These are phyloP conservation scores for Ilex asprella DNA, from an alignment of 257 asterid genomes.

Conservation along the genomic window DNA sequence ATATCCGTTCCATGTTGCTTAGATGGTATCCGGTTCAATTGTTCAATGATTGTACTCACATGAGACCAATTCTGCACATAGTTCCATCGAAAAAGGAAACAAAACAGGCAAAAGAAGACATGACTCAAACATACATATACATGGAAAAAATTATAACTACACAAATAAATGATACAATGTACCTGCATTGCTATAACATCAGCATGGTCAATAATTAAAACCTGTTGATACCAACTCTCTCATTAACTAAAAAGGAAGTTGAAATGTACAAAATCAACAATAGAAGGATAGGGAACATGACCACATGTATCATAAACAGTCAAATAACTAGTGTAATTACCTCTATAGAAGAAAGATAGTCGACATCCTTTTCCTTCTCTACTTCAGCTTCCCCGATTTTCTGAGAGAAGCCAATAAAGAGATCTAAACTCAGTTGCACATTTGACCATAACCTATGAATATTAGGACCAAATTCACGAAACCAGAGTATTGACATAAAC, in stretches of 20 bases:
- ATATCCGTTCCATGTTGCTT: conserved; percentile 89
- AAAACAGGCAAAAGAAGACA: conserved; percentile 7
- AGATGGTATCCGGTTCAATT: conserved; percentile 67
- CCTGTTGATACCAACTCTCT: conserved; percentile 33
- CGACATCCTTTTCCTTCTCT: conserved; percentile 77
- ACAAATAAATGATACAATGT: conserved; percentile 10
- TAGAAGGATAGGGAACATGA: conserved; percentile 1
- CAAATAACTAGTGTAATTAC: conserved; percentile 24
- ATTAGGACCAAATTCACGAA: not conserved
- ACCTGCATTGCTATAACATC: conserved; percentile 96
- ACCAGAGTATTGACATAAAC: not conserved
- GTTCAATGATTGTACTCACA: conserved; percentile 65
- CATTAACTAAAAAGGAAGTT: conserved; percentile 14
- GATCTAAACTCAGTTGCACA: conserved; percentile 1
- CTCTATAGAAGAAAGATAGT: conserved; percentile 95
- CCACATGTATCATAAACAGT: not conserved
- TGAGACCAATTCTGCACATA: conserved; percentile 86
- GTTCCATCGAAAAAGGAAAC: conserved; percentile 1
- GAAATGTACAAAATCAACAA: conserved; percentile 6
- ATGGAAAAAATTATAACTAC: conserved; percentile 2
- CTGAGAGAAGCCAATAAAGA: conserved; percentile 32
- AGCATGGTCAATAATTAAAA: conserved; percentile 85
- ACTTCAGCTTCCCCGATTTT: conserved; percentile 84
- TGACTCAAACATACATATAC: conserved; percentile 13
- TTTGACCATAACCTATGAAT: not conserved